Evolutionary conservation across 2,329 filamentous ascomycete species (phyloP).

Genomic region (Aspergillus novoparasiticus): DNA sequence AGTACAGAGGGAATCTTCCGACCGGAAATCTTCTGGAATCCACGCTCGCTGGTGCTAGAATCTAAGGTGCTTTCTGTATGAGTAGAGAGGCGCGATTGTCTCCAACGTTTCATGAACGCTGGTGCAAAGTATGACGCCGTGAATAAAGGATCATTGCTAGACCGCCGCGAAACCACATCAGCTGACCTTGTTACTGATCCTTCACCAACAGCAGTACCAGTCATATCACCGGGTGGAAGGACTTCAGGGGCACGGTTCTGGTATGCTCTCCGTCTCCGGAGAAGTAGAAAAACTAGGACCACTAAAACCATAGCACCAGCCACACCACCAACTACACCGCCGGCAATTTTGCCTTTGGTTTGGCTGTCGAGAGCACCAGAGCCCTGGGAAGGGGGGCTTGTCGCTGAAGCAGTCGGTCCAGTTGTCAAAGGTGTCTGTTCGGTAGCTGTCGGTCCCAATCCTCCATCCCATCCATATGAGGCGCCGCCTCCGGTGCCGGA

Average conservation of each 20-base stretch:
- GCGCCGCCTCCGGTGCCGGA: constrained; percentile 5
- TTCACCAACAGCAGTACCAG: constrained; percentile 17
- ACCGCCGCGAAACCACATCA: constrained; percentile 40
- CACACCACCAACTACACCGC: constrained; percentile 64
- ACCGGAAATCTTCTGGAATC: constrained; percentile 53
- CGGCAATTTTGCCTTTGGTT: constrained; percentile 58
- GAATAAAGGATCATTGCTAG: constrained; percentile 43
- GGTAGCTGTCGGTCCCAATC: constrained; percentile 12
- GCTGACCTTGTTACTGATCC: constrained; percentile 21
- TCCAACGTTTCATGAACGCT: constrained; percentile 45
- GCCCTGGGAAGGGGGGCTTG: constrained; percentile 11
- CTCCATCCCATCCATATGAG: constrained; percentile 15
- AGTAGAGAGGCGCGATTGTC: constrained; percentile 39
- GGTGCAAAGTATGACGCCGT: constrained; percentile 41
- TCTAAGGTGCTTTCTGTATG: constrained; percentile 38
- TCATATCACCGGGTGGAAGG: constrained; percentile 28
- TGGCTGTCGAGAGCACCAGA: constrained; percentile 26
- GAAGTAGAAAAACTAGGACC: constrained; percentile 37
- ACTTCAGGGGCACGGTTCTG: constrained; percentile 20
- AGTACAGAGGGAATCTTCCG: constrained; percentile 51
- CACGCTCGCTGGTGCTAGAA: constrained; percentile 45
- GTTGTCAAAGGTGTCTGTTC: background rate
- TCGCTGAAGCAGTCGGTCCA: constrained; percentile 7
- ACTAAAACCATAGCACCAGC: constrained; percentile 58
- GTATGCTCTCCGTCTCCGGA: constrained; percentile 45